Base-by-base conservation (phyloP, 371 early-diverging fungal genomes). In the Sanchytrium tribonematis region DNA sequence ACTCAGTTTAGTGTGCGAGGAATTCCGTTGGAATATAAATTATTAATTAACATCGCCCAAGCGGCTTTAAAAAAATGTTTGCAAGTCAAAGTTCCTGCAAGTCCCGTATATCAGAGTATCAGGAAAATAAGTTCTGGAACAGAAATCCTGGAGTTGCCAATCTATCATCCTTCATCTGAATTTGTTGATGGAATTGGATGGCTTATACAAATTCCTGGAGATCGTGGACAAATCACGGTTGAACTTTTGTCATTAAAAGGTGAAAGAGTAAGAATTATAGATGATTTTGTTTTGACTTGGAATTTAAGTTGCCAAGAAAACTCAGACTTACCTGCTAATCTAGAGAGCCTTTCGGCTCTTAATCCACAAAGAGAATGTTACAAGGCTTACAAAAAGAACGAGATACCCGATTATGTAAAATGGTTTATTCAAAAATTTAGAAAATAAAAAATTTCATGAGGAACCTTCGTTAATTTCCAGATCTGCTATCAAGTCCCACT, bases 341-440 rank as follows among this genome's bases (percentile, higher is more conserved):
- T 48, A 48, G 48, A 48, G 22, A 22, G 48, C 5, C 5, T 48
- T 12, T 48, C 22, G 48, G 12, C 5, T 5, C 48, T 48, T 12
- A 22, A 22, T 12, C 48, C 48, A 12, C 48, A 48, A 22, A 5
- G 48, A 48, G 12, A 12, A 22, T 5, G 48, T 12, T 48, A 48
- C 22, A 48, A 48, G 5, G 48, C 48, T 12, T 48, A 48, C 22
- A 5, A 12, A 22, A 48, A 48, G 22, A 48, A 22, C 22, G 48
- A 48, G 22, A 48, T 48, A 48, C 48, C 48, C 5, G 48, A 48
- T 48, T 48, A 48, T 48, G 48, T 48, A 48, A 48, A 48, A 48
- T 48, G 48, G 48, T 48, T 48, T 48, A 48, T 48, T 48, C 48
- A 48, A 48, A 48, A 48, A 48, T 48, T 48, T 48, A 48, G 48